These are phyloP conservation scores for Citrus unshiu DNA, from an alignment of 345 rosid genomes.

Conservation along the genomic window DNA sequence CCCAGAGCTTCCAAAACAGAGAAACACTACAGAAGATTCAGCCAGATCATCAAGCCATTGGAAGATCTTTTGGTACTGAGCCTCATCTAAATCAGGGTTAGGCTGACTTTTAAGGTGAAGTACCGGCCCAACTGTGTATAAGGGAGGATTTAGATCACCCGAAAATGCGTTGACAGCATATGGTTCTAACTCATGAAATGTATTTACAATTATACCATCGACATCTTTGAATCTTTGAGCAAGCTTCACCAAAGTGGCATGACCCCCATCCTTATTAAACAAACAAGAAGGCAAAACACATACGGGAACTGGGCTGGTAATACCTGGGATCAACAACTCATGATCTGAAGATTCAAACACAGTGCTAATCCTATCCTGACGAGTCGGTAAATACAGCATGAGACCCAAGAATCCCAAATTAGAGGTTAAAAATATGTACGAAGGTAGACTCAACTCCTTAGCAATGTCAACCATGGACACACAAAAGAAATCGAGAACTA, in stretches of 20 bases:
- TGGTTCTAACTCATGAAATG: conserved; percentile 36
- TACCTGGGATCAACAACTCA: conserved; percentile 31
- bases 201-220: conserved; percentile 44
- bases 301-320: conserved; percentile 29
- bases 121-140: conserved; percentile 48
- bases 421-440: conserved; percentile 38
- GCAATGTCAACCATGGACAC: conserved; percentile 40
- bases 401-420: conserved; percentile 37
- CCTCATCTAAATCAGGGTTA: conserved; percentile 16
- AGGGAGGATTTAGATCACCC: conserved; percentile 23
- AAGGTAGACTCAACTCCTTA: conserved; percentile 40
- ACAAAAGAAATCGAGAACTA: conserved; percentile 51
- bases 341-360: conserved; percentile 19
- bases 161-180: conserved; percentile 27
- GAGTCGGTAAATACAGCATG: conserved; percentile 34
- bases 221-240: conserved; percentile 34
- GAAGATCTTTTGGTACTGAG: conserved; percentile 17
- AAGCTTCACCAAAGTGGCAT: conserved; percentile 26
- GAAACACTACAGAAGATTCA: conserved; percentile 35
- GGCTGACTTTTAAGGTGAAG: conserved; percentile 26
- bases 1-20: conserved; percentile 53
- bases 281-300: conserved; percentile 32
- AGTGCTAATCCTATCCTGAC: conserved; percentile 19
- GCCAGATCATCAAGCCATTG: conserved; percentile 53
- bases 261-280: conserved; percentile 36